Conservation (phyloP, 768 basidiomycete species). For the Naganishia vaughanmartiniae region DNA sequence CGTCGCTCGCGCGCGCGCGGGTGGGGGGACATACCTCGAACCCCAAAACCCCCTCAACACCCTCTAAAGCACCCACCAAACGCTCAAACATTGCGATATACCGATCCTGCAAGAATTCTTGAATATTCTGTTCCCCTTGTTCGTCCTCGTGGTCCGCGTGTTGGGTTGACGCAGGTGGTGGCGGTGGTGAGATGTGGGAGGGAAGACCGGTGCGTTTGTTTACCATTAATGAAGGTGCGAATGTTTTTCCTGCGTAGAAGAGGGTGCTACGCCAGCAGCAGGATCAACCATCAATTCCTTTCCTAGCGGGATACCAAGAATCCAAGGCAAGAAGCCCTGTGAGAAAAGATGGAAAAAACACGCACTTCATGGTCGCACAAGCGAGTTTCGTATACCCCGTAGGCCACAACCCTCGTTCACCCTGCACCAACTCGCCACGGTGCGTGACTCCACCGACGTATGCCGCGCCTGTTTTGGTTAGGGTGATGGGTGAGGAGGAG, state of each 20-base stretch:
- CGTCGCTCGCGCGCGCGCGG: too few species aligned
- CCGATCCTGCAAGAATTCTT: constrained; percentile 75
- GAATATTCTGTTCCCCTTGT: constrained; percentile 59
- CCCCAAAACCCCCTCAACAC: constrained; percentile 75
- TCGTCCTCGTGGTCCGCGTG: neutral
- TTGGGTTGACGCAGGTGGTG: neutral
- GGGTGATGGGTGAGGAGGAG: constrained; percentile 54
- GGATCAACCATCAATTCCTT: neutral
- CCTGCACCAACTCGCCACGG: constrained; percentile 63
- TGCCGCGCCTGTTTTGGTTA: constrained; percentile 81
- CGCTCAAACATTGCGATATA: constrained; percentile 74
- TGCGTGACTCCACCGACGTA: constrained; percentile 79
- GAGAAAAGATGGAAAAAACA: neutral
- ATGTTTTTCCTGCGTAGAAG: constrained; percentile 89
- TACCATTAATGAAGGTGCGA: constrained; percentile 69
- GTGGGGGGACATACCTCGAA: constrained; percentile 67
- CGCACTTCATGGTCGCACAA: constrained; percentile 79
- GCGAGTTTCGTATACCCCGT: constrained; percentile 90
- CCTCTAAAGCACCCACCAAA: constrained; percentile 67
- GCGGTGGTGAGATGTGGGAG: neutral
- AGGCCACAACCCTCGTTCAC: constrained; percentile 83
- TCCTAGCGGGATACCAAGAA: too few species aligned
- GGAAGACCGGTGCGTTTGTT: constrained; percentile 29
- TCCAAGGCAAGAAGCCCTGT: too few species aligned
- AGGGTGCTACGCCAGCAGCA: constrained; percentile 61